A percentile compares a stretch with the other conserved stretches of the same genome.
These are phyloP conservation scores for Dipteronia sinensis DNA, from an alignment of 345 rosid species.

Conservation along the genomic window DNA sequence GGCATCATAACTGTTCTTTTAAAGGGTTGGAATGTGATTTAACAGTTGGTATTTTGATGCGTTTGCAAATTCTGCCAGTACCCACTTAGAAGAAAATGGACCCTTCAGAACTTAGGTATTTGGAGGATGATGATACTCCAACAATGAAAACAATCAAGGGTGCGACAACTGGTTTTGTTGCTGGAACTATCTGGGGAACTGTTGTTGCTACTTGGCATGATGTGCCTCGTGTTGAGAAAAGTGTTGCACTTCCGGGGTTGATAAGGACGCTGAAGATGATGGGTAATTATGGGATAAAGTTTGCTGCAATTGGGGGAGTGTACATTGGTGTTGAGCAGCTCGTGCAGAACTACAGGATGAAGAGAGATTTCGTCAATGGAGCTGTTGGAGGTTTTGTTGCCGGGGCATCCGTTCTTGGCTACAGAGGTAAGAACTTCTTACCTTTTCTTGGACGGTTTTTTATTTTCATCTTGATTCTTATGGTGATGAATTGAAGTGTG, in stretches of 20 bases:
- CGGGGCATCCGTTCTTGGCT: slow-evolving; percentile 88
- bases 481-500: neutral
- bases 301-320: slow-evolving; percentile 97
- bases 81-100: slow-evolving; percentile 54
- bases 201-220: slow-evolving; percentile 89
- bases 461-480: neutral
- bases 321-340: slow-evolving; percentile 98
- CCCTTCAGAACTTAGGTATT: slow-evolving; percentile 80
- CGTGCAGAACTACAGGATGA: slow-evolving; percentile 64
- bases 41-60: neutral
- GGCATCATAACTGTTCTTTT: neutral
- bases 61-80: slow-evolving; percentile 10
- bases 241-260: slow-evolving; percentile 89
- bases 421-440: slow-evolving; percentile 54
- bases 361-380: slow-evolving; percentile 90
- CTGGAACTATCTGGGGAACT: slow-evolving; percentile 91
- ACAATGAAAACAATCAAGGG: slow-evolving; percentile 83
- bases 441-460: neutral
- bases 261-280: slow-evolving; percentile 89
- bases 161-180: slow-evolving; percentile 71
- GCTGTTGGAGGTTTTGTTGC: slow-evolving; percentile 95
- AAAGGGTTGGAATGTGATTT: neutral
- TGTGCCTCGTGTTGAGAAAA: slow-evolving; percentile 97
- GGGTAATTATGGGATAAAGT: slow-evolving; percentile 88
- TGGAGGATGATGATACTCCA: slow-evolving; percentile 81